A percentile compares a stretch with the other conserved stretches of the same genome.
Conservation (phyloP, 208 protist species). For the Acanthamoeba quina region DNA sequence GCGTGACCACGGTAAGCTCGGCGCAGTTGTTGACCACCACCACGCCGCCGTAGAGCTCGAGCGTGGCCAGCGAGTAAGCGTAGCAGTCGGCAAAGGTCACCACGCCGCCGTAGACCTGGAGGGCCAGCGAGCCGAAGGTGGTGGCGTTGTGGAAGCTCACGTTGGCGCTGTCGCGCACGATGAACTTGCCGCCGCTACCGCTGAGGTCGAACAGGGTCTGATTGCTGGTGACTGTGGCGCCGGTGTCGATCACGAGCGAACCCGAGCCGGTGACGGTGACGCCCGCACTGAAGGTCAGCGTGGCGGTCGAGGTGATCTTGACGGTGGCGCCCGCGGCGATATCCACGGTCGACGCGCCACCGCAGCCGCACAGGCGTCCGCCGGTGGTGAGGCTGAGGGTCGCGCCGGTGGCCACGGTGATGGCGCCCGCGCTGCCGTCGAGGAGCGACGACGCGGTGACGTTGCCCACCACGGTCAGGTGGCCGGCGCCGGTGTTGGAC, state of each 20-base stretch:
- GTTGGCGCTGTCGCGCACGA: conserved; percentile 34
- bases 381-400: not conserved
- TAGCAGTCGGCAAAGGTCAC: conserved; percentile 52
- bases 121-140: not conserved
- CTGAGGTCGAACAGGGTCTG: not conserved
- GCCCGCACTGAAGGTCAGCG: not conserved
- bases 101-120: conserved; percentile 21
- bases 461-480: not conserved
- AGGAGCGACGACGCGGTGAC: not conserved
- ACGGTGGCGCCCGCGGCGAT: not conserved
- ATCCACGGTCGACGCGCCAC: not conserved
- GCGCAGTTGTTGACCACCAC: conserved; percentile 12
- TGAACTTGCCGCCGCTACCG: not conserved
- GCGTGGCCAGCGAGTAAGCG: not conserved
- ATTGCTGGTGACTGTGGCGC: not conserved
- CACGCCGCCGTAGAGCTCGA: conserved; percentile 16
- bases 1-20: not conserved
- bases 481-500: conserved; percentile 11
- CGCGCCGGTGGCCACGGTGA: not conserved
- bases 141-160: conserved; percentile 14
- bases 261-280: not conserved
- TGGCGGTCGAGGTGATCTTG: not conserved
- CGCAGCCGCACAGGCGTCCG: conserved; percentile 10
- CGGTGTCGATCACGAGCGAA: not conserved
- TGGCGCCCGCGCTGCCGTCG: not conserved